Evolutionary conservation across 441 rosid genomes (phyloP).

Genomic region (Eutrema salsugineum): DNA sequence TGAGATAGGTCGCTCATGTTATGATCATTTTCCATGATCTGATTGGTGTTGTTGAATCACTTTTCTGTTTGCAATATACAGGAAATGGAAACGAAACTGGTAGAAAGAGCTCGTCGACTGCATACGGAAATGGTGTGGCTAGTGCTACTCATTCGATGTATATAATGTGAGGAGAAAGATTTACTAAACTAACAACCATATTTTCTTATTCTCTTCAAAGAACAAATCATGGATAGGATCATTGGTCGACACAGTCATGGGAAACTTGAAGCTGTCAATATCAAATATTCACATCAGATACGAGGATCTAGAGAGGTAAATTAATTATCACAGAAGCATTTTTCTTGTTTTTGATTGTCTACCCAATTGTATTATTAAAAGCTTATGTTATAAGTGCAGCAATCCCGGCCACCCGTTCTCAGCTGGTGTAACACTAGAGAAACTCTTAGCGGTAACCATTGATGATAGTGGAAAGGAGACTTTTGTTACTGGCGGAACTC

Average conservation of each 20-base stretch:
- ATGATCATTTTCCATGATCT: slow-evolving; percentile 23
- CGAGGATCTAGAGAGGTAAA: slow-evolving; percentile 96
- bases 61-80: slow-evolving; percentile 34
- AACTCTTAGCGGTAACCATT: slow-evolving; percentile 89
- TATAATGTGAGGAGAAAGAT: slow-evolving; percentile 1
- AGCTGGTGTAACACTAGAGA: slow-evolving; percentile 86
- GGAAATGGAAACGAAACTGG: slow-evolving; percentile 93
- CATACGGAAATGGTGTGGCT: slow-evolving; percentile 86
- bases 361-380: slow-evolving; percentile 7
- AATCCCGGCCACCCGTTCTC: slow-evolving; percentile 94
- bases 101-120: slow-evolving; percentile 68
- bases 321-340: neutral
- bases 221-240: slow-evolving; percentile 98
- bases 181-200: slow-evolving; percentile 26
- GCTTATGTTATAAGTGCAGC: slow-evolving; percentile 46
- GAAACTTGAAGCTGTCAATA: slow-evolving; percentile 97
- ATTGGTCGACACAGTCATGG: slow-evolving; percentile 85
- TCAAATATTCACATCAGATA: slow-evolving; percentile 99
- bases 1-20: slow-evolving; percentile 41
- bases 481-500: slow-evolving; percentile 80
- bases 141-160: slow-evolving; percentile 22
- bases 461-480: slow-evolving; percentile 95
- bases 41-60: slow-evolving; percentile 14
- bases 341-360: slow-evolving; percentile 21
- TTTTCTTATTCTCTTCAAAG: slow-evolving; percentile 48